Base-by-base conservation (phyloP, 106 monocot genomes). In the Dendrobium nobile region DNA sequence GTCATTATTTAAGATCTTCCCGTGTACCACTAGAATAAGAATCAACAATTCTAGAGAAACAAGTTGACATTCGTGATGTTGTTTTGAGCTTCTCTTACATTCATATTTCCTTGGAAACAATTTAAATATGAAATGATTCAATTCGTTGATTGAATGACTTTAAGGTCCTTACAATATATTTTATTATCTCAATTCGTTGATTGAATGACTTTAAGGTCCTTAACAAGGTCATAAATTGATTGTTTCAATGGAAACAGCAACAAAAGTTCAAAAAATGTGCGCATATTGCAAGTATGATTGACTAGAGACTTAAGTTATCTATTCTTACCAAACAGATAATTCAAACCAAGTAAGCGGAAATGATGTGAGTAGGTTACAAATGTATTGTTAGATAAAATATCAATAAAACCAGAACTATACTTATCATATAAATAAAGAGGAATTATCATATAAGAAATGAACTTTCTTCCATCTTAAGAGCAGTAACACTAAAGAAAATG, bases 71-170 rank as follows among this genome's bases (percentile, higher is more conserved):
- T 13, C 51, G 10, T 2, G 11, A 51, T 51, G 47, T 10, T 47
- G 51, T 51, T 51, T 13, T 51, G 28, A 78, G 58, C 28, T 47
- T 58, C 15, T 37, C 15, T 37, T 37, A 56, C 16, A 78, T 54
- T 22, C 9, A 37, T 2, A 77, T 77, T 11, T 37, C 48, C 40
- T 75, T 27, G 13, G 41, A 61, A 82, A 82, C 15, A 13, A 59
- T 7, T 33, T 33, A 26, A 67, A 28, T 45, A 51, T 5, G 24
- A 72, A 67, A 51, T 15, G 31, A 61, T 6, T 33, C 19, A 75
- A 13, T 51, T 70, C 33, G 33, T 70, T 70, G 70, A 27, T 70
- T 70, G 70, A 70, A 70, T 70, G 26, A 70, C 33, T 70, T 70
- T 33, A 33, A 70, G 26, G 33, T 31, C 27, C 27, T 70, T 37